Percentiles rank a stretch among this genome's conserved stretches.
Conservation (phyloP, 2,329 filamentous ascomycete species). For the Diaporthe sp. region DNA sequence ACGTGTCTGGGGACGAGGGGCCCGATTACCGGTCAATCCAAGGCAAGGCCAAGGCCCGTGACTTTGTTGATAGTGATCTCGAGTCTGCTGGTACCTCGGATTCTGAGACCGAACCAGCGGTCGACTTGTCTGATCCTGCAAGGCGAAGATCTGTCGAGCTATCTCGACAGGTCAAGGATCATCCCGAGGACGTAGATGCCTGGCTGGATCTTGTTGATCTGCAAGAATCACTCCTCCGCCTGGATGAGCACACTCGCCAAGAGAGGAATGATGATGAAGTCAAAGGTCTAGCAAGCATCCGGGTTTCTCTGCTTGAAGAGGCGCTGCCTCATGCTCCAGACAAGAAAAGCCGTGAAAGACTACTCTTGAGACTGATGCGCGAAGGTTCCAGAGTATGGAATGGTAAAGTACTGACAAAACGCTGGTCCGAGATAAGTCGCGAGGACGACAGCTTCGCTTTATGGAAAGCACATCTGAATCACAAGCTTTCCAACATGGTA, state of each 20-base stretch:
- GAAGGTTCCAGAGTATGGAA: constrained; percentile 85
- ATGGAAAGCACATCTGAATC: constrained; percentile 82
- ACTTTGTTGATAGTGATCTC: constrained; percentile 63
- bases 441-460: constrained; percentile 70
- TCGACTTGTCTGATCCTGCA: constrained; percentile 59
- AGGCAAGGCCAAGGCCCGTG: constrained; percentile 69
- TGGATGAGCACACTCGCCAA: constrained; percentile 59
- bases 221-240: constrained; percentile 77
- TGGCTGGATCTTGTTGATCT: constrained; percentile 87
- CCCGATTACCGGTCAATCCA: constrained; percentile 77
- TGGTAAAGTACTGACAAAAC: constrained; percentile 68
- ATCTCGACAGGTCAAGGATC: constrained; percentile 72
- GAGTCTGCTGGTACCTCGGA: constrained; percentile 62
- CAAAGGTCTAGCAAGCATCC: constrained; percentile 82
- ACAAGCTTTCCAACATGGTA: constrained; percentile 77
- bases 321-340: constrained; percentile 72
- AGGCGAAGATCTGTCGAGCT: constrained; percentile 73
- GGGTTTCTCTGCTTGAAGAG: constrained; percentile 83
- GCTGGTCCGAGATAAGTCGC: constrained; percentile 74
- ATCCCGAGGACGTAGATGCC: constrained; percentile 75
- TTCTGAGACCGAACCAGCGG: constrained; percentile 52
- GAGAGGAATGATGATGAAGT: constrained; percentile 71
- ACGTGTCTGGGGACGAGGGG: constrained; percentile 54
- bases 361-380: constrained; percentile 79
- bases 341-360: constrained; percentile 65